A percentile compares a stretch with the other conserved stretches of the same genome.
Evolutionary conservation across 208 protist genomes (phyloP).

Genomic region (Blastocrithidia nonstop): DNA sequence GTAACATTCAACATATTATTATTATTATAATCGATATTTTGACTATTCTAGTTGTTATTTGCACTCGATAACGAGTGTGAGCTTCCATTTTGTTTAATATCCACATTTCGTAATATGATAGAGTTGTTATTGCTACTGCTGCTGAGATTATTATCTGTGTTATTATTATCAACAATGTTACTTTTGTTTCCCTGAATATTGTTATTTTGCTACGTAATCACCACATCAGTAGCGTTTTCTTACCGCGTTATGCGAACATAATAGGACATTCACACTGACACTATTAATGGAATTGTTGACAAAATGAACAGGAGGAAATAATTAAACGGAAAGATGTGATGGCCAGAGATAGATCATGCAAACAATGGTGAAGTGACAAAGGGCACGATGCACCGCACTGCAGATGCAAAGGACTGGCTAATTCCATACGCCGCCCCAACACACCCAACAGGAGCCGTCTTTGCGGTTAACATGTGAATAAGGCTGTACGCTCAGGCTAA

Average conservation of each 20-base stretch:
- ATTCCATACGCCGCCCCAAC: constrained; percentile 66
- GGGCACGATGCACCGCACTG: constrained; percentile 44
- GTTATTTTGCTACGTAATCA: constrained; percentile 7
- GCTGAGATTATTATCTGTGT: too few relatives aligned
- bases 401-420: constrained; percentile 39
- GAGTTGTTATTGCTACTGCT: not conserved
- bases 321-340: constrained; percentile 46
- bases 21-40: too few relatives aligned
- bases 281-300: constrained; percentile 20
- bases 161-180: constrained; percentile 7
- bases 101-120: not conserved
- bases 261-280: too few relatives aligned
- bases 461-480: constrained; percentile 42
- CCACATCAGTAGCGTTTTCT: too few relatives aligned
- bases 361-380: constrained; percentile 52
- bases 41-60: too few relatives aligned
- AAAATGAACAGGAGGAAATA: constrained; percentile 52
- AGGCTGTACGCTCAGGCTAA: constrained; percentile 42
- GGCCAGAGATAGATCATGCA: constrained; percentile 55
- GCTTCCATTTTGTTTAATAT: too few relatives aligned
- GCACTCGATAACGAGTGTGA: too few relatives aligned
- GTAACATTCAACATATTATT: too few relatives aligned
- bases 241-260: too few relatives aligned
- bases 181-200: constrained; percentile 9
- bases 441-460: constrained; percentile 27